Evolutionary conservation across 148 eudicot genomes (phyloP), one percentile per base, ranked within the genome.

Genomic region (Fagopyrum homotropicum): DNA sequence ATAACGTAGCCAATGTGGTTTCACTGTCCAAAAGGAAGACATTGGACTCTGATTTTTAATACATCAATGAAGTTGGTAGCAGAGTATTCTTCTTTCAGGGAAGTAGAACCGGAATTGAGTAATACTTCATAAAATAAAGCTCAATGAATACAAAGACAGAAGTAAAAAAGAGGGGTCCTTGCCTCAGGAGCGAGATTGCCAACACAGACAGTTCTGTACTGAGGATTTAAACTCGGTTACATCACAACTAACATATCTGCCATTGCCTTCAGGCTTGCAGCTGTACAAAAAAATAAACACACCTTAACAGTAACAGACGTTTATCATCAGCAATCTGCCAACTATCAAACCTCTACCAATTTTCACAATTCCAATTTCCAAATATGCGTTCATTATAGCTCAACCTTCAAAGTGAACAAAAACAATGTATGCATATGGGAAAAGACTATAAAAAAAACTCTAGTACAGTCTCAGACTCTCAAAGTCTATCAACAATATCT

Each of bases 131-230:
- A 69, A 40, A 69, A 69, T 69, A 29, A 69, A 69, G 29, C 50
- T 46, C 49, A 40, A 69, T 40, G 19, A 45, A 10, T 30, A 46
- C 11, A 7, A 10, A 19, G 47, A 45, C 6, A 17, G 22, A 43
- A 45, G 4, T 14, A 9, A 26, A 35, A 74, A 30, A 16, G 4
- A 17, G 17, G 22, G 19, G 14, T 14, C 55, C 86, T 88, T 84
- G 83, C 98, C 88, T 91, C 98, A 30, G 91, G 84, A 77, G 93
- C 87, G 29, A 90, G 97, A 83, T 92, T 91, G 84, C 98, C 98
- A 68, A 93, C 97, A 82, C 85, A 90, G 75, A 90, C 97, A 72
- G 97, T 86, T 5, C 88, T 88, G 69, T 84, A 90, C 86, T 89
- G 95, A 64, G 91, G 91, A 81, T 86, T 94, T 14, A 8, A 63